Percentiles rank a stretch among this genome's conserved stretches.
Conservation (phyloP, 2,329 filamentous ascomycete genomes). For the Ophiosphaerella narmari region DNA sequence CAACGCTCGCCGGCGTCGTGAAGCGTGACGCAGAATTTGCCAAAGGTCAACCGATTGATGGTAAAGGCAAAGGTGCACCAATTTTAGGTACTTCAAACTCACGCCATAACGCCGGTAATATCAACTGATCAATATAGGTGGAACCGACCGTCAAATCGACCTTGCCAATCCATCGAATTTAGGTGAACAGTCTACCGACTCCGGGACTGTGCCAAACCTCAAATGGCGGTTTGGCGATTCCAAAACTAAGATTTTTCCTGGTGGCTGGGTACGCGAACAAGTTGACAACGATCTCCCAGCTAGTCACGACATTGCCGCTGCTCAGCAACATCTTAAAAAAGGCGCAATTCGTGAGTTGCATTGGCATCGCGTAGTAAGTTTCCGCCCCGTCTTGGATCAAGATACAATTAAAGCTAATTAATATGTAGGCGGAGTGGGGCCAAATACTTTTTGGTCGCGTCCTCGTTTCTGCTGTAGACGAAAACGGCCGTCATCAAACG, state of each 20-base stretch:
- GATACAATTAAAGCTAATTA: neutral
- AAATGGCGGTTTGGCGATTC: slow-evolving; percentile 73
- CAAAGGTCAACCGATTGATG: slow-evolving; percentile 62
- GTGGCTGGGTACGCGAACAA: slow-evolving; percentile 70
- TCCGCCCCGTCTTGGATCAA: no score
- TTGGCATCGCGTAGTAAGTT: slow-evolving; percentile 67
- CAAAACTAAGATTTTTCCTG: slow-evolving; percentile 64
- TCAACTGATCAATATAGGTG: slow-evolving; percentile 52
- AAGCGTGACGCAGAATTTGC: slow-evolving; percentile 47
- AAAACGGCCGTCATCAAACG: slow-evolving; percentile 61
- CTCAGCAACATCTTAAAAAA: slow-evolving; percentile 70
- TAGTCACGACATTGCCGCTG: slow-evolving; percentile 69
- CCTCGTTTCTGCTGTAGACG: slow-evolving; percentile 64
- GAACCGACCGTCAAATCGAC: slow-evolving; percentile 66
- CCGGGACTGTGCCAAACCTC: slow-evolving; percentile 67
- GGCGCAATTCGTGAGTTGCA: slow-evolving; percentile 70
- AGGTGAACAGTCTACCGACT: slow-evolving; percentile 65
- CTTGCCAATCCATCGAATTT: slow-evolving; percentile 68
- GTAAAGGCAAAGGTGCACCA: slow-evolving; percentile 62
- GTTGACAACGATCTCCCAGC: slow-evolving; percentile 68
- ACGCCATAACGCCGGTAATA: slow-evolving; percentile 1
- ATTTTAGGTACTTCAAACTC: slow-evolving; percentile 55
- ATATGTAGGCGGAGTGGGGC: slow-evolving; percentile 66
- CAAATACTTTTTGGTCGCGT: slow-evolving; percentile 65
- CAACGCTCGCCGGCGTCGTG: slow-evolving; percentile 23